Evolutionary conservation across 1,284 basidiomycete genomes (phyloP), one percentile per base, ranked within the genome.

Genomic region (Cutaneotrichosporon arboriforme): DNA sequence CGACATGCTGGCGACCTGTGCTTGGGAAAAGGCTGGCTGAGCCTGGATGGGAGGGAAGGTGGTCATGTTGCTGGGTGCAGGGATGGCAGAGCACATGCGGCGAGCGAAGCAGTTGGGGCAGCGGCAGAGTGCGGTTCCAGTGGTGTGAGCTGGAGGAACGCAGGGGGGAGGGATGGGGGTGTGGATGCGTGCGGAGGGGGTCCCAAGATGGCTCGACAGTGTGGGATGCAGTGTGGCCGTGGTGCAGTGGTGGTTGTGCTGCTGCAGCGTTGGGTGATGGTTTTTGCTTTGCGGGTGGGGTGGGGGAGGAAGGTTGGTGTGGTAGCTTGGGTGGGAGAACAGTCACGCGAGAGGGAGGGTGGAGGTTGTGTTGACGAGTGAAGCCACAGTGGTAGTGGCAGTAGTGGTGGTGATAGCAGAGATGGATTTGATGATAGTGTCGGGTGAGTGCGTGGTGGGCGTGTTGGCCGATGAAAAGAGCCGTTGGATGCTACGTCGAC

Each of bases 1-100:
- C 23, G 67, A 66, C 15, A 58, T 57, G 21, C 62, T 60, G 10
- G 62, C 54, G 39, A 61, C 48, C 51, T 58, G 52, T 36, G 39
- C 38, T 41, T 35, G 45, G 20, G 34, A 26, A 34, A 44, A 47
- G 17, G 44, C 43, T 38, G 49, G 52, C 45, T 57, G 42, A 52
- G 34, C 45, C 49, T 49, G 52, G 57, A 61, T n/a, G 57, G 42
- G 12, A 8, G 43, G 49, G 18, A 56, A 49, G 34, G 59, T 58
- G 17, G 62, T 60, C 64, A 65, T 67, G n/a, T n/a, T n/a, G 43
- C 40, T 47, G 48, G 42, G 35, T 36, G 18, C 17, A 14, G 43
- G 12, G 18, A 45, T 35, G 33, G 43, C 43, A 14, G 43, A 45
- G 43, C 43, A 45, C 43, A 45, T 45, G 33, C 43, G 43, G 23